phyloP scores from a whole-genome alignment of 2,329 filamentous ascomycete genomes.

The Chaetomium olivaceum region DNA sequence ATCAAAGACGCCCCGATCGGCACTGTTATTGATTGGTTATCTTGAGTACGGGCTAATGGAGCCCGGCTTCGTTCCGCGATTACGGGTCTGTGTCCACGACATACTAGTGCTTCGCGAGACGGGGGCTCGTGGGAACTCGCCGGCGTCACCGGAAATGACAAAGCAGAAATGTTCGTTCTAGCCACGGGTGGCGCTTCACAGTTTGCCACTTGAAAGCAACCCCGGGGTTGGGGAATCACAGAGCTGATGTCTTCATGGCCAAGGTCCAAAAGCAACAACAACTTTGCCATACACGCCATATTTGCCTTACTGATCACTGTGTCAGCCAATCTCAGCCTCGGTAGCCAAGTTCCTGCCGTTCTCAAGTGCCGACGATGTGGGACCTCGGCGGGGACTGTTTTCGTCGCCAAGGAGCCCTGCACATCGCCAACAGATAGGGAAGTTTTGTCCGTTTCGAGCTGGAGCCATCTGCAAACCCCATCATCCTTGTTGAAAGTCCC shows the following conservation, averaged over 20 bases:
- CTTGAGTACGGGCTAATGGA: not conserved
- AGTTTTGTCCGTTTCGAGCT: not conserved
- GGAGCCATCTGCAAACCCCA: not conserved
- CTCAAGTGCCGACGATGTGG: not conserved
- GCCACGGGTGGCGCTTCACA: not conserved
- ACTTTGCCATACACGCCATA: not conserved
- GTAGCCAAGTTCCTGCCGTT: not conserved
- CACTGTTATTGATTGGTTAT: not conserved
- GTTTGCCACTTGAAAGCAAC: not conserved
- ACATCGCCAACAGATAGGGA: not conserved
- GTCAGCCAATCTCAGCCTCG: not conserved
- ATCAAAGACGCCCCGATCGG: not conserved
- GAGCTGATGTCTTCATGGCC: too few species aligned
- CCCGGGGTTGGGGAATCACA: too few species aligned
- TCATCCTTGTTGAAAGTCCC: not conserved
- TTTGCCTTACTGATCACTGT: not conserved
- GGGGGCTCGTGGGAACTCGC: not conserved
- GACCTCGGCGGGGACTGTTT: not conserved
- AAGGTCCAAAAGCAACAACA: not conserved
- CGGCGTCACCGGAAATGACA: not conserved
- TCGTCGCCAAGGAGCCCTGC: not conserved
- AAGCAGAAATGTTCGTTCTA: too few species aligned
- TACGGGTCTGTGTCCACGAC: too few species aligned
- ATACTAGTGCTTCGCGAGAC: not conserved
- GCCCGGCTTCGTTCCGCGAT: not conserved